Conservation (phyloP, 2,329 filamentous ascomycete species). For the Allantophomopsis cytisporea region DNA sequence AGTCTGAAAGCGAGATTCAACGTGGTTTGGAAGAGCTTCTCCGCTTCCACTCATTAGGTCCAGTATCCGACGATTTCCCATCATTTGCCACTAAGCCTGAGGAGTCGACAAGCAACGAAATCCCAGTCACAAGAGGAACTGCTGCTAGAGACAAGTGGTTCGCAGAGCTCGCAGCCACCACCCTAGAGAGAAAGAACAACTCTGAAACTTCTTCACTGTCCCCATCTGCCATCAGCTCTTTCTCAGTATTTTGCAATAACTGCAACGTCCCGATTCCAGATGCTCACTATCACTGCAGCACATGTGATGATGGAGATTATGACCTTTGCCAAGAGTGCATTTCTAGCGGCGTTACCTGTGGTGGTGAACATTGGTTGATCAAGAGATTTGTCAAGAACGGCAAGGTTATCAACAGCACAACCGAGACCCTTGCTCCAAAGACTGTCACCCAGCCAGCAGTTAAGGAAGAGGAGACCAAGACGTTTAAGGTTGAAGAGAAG, state of each 20-base stretch:
- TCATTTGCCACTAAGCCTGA: constrained; percentile 1
- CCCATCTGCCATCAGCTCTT: constrained; percentile 25
- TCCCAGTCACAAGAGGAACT: constrained; percentile 13
- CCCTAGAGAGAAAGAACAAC: constrained; percentile 9
- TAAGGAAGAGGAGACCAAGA: constrained; percentile 9
- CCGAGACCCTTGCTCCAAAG: constrained; percentile 65
- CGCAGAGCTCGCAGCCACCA: constrained; percentile 14
- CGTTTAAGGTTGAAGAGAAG: constrained; percentile 9
- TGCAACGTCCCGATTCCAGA: constrained; percentile 70
- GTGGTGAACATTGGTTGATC: constrained; percentile 82
- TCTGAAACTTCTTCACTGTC: constrained; percentile 3
- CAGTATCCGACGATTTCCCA: constrained; percentile 4
- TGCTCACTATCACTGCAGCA: constrained; percentile 86
- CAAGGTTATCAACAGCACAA: constrained; percentile 70
- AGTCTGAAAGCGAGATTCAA: constrained; percentile 13
- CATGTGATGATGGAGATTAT: constrained; percentile 87
- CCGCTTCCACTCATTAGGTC: constrained; percentile 4
- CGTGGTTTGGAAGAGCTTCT: constrained; percentile 14
- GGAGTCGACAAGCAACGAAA: constrained; percentile 6
- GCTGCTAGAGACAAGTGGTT: constrained; percentile 20
- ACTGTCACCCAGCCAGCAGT: constrained; percentile 15
- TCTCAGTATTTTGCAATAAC: constrained; percentile 88
- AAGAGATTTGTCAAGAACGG: constrained; percentile 76
- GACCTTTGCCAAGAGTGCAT: constrained; percentile 81
- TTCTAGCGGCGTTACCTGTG: constrained; percentile 61